Conservation (phyloP, 352 stramenopile genomes). For the Phytophthora constricta region DNA sequence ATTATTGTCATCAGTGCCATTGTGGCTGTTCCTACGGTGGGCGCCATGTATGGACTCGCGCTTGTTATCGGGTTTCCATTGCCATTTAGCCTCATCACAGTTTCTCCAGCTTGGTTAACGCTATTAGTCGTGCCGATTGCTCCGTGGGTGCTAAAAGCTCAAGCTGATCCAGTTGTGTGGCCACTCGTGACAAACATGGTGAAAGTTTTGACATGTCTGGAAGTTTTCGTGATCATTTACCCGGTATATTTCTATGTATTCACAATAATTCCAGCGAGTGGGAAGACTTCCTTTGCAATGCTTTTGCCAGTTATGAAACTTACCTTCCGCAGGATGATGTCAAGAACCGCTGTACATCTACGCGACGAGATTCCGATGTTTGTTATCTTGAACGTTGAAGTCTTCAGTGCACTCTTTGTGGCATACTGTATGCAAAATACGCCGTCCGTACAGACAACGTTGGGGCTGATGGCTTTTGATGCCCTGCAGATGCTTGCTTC, state of each 20-base stretch:
- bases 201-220: constrained; percentile 16
- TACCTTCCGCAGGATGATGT: constrained; percentile 24
- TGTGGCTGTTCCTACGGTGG: neutral
- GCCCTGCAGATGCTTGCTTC: constrained; percentile 10
- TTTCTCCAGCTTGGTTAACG: constrained; percentile 9
- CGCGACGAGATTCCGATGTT: constrained; percentile 28
- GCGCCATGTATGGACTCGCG: constrained; percentile 19
- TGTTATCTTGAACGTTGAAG: constrained; percentile 48
- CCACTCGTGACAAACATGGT: constrained; percentile 11
- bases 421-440: constrained; percentile 49
- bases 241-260: constrained; percentile 36
- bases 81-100: constrained; percentile 38
- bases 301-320: constrained; percentile 40
- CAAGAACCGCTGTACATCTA: constrained; percentile 14
- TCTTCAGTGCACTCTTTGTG: constrained; percentile 50
- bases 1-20: constrained; percentile 1
- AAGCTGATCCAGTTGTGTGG: constrained; percentile 12
- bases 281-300: constrained; percentile 29
- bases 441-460: constrained; percentile 31
- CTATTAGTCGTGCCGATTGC: constrained; percentile 7
- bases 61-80: constrained; percentile 37
- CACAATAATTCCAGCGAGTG: neutral
- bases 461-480: constrained; percentile 30
- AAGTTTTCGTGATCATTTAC: constrained; percentile 37
- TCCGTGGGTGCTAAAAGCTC: constrained; percentile 7